Evolutionary conservation across 2,329 filamentous ascomycete species (phyloP), one percentile per base, ranked within the genome.

Genomic region (Moelleriella libera): DNA sequence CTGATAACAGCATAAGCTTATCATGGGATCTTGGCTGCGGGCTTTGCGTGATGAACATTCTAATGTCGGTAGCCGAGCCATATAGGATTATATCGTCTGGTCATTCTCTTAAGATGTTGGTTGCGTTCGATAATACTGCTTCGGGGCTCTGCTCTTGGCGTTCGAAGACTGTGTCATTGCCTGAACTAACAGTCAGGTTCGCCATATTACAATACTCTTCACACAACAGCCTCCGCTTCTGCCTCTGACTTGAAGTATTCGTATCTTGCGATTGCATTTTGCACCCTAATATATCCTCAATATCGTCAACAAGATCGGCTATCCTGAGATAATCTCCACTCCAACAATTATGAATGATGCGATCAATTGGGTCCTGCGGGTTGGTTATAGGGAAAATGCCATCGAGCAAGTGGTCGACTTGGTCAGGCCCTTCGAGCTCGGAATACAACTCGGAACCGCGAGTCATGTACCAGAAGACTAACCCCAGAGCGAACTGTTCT

Each of bases 401-500:
- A 31, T 52, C 48, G 2, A 50, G 39, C 40, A 54, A 32, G 47
- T 41, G 50, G 45, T 48, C 41, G 10, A 53, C 51, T 37, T 45
- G 39, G 2, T 52, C 49, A 32, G 31, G 37, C 5, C 51, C 49
- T 41, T 49, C 44, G 3, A 54, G 48, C 39, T 55, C 48, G 6
- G 52, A 48, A 44, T 53, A 55, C 39, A 53, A 14, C 46, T 55
- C 48, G 8, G 44, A 45, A 5, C 50, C 49, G 28, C 49, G 51
- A 2, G 30, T 46, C 47, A 54, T 54, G 41, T 51, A 55, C 50
- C 50, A 55, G 40, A 55, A 54, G 43, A 54, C 42, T 4, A 48
- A 55, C 3, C 50, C 52, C 1, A 54, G 51, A 37, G 53, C 52
- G 28, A 52, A 54, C 47, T 54, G 50, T 34, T 55, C 54, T 4